Base-by-base conservation (phyloP, 106 monocot genomes). In the Platanthera guangdongensis region DNA sequence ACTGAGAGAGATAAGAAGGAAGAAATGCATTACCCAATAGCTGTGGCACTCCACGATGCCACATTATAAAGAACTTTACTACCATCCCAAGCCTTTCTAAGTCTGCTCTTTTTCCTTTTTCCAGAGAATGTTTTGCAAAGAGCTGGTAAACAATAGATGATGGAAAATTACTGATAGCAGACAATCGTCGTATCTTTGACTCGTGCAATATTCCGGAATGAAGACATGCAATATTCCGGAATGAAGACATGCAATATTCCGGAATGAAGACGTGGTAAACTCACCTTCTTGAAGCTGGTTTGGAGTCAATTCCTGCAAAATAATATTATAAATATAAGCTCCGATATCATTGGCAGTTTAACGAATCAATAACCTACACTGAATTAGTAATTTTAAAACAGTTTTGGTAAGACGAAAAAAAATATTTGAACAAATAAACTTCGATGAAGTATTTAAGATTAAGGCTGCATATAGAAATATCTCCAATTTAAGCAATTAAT, bases 11-110 rank as follows among this genome's bases (percentile, higher is more conserved):
- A 72, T 15, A 70, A 25, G 10, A 50, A 52, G 63, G 3, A 14
- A 62, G n/a, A 77, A 25, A 72, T 13, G 19, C 72, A 81, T 63
- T 83, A 94, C 93, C 93, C 93, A 80, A 94, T 71, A 30, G 93
- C 93, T 75, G 93, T 94, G 65, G 90, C 90, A 88, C 93, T 59
- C 93, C 93, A 94, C 51, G 93, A 94, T 73, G 93, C 90, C 50
- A 94, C 83, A 73, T 94, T 94, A 75, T 94, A 94, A 59, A 94
- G 70, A 76, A 94, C 90, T 78, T 86, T 83, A 74, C 93, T 88
- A 73, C 93, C 88, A 80, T 90, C 82, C 93, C 93, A 94, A 74
- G 90, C 90, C 79, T 90, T 94, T 50, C 49, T 84, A 78, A 94
- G 78, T 62, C 68, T 90, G 62, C 90, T 84, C 74, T 90, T 94